Conservation (phyloP, 441 rosid species). For the Hypseocharis bilobata region DNA sequence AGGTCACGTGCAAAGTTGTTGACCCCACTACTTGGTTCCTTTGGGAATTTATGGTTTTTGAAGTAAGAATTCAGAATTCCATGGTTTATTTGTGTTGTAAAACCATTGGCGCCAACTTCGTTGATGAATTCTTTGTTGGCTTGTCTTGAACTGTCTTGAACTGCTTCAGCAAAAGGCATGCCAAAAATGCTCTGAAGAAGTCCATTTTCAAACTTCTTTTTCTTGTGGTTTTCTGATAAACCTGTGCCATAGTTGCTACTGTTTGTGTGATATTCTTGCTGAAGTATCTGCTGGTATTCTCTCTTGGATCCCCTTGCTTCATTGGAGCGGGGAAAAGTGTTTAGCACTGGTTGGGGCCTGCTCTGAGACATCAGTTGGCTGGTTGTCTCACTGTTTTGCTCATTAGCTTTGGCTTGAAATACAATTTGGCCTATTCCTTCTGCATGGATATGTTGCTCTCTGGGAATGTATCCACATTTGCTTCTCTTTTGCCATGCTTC, state of each 20-base stretch:
- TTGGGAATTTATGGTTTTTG: constrained; percentile 15
- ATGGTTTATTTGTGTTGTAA: constrained; percentile 20
- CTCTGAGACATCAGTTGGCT: constrained; percentile 27
- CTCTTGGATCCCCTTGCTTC: constrained; percentile 47
- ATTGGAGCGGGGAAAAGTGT: constrained; percentile 19
- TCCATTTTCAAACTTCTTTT: constrained; percentile 38
- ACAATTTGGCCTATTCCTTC: constrained; percentile 27
- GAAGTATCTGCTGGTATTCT: constrained; percentile 29
- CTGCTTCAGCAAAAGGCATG: constrained; percentile 24
- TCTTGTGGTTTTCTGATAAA: constrained; percentile 35
- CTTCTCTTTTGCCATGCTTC: constrained; percentile 30
- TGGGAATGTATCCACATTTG: constrained; percentile 21
- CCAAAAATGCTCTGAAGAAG: constrained; percentile 20
- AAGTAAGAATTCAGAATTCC: constrained; percentile 20
- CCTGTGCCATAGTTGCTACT: constrained; percentile 17
- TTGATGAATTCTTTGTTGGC: constrained; percentile 21
- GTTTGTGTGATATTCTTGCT: constrained; percentile 30
- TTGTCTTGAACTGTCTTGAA: constrained; percentile 30
- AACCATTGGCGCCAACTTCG: constrained; percentile 20
- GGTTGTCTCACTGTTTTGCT: constrained; percentile 26
- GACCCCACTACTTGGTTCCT: constrained; percentile 15
- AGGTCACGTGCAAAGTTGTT: constrained; percentile 13
- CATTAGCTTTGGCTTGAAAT: constrained; percentile 24
- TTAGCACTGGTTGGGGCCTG: constrained; percentile 29
- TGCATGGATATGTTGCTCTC: constrained; percentile 27